Evolutionary conservation across 805 yeast species (phyloP).

Genomic region (Yarrowia sp.): DNA sequence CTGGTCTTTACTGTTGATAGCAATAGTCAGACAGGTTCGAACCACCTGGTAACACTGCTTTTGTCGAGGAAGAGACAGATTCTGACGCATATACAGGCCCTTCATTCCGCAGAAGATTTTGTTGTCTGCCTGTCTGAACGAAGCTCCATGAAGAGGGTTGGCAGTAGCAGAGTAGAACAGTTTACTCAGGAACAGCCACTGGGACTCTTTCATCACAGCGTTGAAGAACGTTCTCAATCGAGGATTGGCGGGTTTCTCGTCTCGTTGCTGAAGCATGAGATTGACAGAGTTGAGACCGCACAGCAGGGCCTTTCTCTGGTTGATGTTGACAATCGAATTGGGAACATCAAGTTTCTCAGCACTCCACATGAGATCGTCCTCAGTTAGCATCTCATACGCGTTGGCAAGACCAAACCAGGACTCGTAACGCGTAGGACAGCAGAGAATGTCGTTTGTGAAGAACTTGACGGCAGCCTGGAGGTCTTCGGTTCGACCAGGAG

Average conservation of each 20-base stretch:
- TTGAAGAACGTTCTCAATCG: slow-evolving; percentile 22
- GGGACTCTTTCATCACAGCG: slow-evolving; percentile 47
- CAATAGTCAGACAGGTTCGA: slow-evolving; percentile 54
- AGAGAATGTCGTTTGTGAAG: slow-evolving; percentile 69
- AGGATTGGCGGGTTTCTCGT: slow-evolving; percentile 15
- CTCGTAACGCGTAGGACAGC: slow-evolving; percentile 73
- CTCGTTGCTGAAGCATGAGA: slow-evolving; percentile 46
- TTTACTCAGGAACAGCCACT: slow-evolving; percentile 64
- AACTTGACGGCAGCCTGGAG: slow-evolving; percentile 73
- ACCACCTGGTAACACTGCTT: slow-evolving; percentile 49
- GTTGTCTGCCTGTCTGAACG: slow-evolving; percentile 62
- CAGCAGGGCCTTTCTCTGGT: slow-evolving; percentile 72
- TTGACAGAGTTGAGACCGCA: slow-evolving; percentile 79
- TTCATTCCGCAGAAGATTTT: slow-evolving; percentile 47
- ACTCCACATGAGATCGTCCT: slow-evolving; percentile 92
- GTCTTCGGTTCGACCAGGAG: slow-evolving; percentile 76
- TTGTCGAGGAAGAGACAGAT: slow-evolving; percentile 33
- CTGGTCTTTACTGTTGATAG: slow-evolving; percentile 56
- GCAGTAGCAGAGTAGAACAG: slow-evolving; percentile 56
- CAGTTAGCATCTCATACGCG: slow-evolving; percentile 77
- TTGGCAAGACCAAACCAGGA: slow-evolving; percentile 87
- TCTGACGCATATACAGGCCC: slow-evolving; percentile 44
- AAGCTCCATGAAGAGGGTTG: slow-evolving; percentile 54
- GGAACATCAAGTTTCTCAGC: slow-evolving; percentile 75
- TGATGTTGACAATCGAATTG: slow-evolving; percentile 56